Evolutionary conservation across 352 stramenopile species (phyloP).

Genomic region (Pythium folliculosum): DNA sequence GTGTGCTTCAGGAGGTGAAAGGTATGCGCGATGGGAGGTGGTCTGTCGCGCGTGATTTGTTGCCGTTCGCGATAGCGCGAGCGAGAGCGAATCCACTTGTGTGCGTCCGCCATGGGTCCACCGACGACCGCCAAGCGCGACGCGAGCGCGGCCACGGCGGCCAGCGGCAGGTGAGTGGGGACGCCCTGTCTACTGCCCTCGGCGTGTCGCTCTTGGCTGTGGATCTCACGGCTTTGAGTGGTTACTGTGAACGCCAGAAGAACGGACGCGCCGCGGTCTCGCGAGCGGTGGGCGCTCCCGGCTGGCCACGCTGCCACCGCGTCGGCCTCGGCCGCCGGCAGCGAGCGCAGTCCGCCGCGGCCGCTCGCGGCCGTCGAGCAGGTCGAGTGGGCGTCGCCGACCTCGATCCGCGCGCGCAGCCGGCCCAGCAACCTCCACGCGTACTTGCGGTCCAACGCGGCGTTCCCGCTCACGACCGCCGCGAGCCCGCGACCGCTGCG

Average conservation of each 20-base stretch:
- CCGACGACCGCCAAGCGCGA: constrained; percentile 16
- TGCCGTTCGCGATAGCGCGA: constrained; percentile 23
- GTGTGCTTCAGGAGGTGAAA: neutral
- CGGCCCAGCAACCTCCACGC: constrained; percentile 51
- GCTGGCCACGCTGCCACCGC: neutral
- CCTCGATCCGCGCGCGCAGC: constrained; percentile 37
- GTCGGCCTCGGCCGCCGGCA: neutral
- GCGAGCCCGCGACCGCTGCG: constrained; percentile 24
- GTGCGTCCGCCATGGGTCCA: constrained; percentile 11
- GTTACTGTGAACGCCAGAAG: neutral
- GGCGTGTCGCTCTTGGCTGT: neutral
- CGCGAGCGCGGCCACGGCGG: constrained; percentile 6
- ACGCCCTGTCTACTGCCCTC: too few species aligned
- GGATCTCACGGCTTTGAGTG: too few species aligned
- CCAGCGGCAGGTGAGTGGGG: constrained; percentile 12
- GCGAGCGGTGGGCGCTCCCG: neutral
- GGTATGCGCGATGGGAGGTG: constrained; percentile 15
- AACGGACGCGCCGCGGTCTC: constrained; percentile 8
- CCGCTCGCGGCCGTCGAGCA: constrained; percentile 2
- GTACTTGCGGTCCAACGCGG: constrained; percentile 35
- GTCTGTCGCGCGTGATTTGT: constrained; percentile 23
- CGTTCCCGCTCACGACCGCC: constrained; percentile 31
- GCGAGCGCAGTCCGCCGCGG: neutral
- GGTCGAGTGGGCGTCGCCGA: constrained; percentile 39
- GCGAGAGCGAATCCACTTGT: constrained; percentile 18